Evolutionary conservation across 2,329 filamentous ascomycete species (phyloP).

Genomic region (Alternaria metachromatica): DNA sequence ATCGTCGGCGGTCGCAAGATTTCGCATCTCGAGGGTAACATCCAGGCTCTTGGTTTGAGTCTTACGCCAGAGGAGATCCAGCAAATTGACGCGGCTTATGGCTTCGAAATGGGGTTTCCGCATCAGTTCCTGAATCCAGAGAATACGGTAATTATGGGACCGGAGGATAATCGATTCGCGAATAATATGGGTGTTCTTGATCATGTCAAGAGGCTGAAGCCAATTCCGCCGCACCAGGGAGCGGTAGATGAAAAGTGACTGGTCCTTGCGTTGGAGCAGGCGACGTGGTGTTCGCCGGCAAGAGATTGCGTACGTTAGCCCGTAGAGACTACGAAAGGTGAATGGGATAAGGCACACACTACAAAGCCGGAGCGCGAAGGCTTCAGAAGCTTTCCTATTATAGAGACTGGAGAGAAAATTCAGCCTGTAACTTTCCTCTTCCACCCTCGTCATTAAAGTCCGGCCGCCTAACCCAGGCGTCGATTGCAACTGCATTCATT

Average conservation of each 20-base stretch:
- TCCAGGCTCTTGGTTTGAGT: not conserved
- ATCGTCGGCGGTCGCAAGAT: constrained; percentile 73
- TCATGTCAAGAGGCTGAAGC: constrained; percentile 30
- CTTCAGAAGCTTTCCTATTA: not conserved
- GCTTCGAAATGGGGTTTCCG: constrained; percentile 73
- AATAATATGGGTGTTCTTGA: constrained; percentile 29
- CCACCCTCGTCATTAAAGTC: not conserved
- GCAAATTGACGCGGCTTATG: constrained; percentile 52
- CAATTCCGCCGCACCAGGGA: constrained; percentile 36
- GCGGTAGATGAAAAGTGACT: constrained; percentile 21
- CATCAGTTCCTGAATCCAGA: constrained; percentile 25
- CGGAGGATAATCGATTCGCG: constrained; percentile 32
- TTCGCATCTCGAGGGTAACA: constrained; percentile 64
- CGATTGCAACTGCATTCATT: not conserved
- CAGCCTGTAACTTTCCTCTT: not conserved
- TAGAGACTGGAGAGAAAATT: not conserved
- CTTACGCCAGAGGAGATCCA: not conserved
- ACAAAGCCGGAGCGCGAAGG: not conserved
- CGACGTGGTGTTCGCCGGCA: not conserved
- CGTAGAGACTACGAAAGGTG: not conserved
- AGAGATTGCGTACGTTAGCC: not conserved
- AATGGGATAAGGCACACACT: not conserved
- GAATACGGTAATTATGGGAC: constrained; percentile 31
- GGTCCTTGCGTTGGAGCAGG: not conserved
- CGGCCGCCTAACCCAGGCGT: fast-evolving